Conservation (phyloP, 768 basidiomycete genomes). For the Coprinopsis strossmayeri region DNA sequence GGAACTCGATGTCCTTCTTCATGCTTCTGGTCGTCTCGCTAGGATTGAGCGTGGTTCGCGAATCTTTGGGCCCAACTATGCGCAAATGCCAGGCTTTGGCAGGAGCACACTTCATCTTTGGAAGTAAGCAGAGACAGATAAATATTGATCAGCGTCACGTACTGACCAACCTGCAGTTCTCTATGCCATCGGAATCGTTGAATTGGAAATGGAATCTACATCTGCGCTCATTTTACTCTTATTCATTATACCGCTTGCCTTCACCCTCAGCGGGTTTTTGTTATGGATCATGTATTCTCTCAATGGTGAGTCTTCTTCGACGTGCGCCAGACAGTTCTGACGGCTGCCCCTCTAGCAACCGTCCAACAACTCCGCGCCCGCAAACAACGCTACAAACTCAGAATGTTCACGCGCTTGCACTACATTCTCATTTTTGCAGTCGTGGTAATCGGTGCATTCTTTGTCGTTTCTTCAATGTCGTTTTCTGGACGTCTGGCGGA, state of each 20-base stretch:
- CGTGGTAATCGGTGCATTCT: slow-evolving; percentile 79
- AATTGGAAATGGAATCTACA: slow-evolving; percentile 86
- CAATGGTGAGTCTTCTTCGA: slow-evolving; percentile 51
- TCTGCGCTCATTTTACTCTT: slow-evolving; percentile 78
- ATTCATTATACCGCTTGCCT: slow-evolving; percentile 90
- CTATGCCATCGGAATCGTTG: slow-evolving; percentile 92
- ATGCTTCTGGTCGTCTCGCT: slow-evolving; percentile 89
- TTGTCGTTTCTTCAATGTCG: slow-evolving; percentile 85
- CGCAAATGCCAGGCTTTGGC: slow-evolving; percentile 75
- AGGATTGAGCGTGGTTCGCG: slow-evolving; percentile 87
- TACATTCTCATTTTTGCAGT: slow-evolving; percentile 81
- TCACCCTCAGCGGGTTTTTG: slow-evolving; percentile 93
- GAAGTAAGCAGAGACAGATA: slow-evolving; percentile 54
- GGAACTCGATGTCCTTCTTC: slow-evolving; percentile 94
- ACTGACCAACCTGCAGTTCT: slow-evolving; percentile 44
- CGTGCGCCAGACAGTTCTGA: neutral
- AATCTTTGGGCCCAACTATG: slow-evolving; percentile 83
- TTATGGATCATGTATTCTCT: slow-evolving; percentile 93
- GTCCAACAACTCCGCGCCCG: slow-evolving; percentile 80
- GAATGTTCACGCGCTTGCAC: slow-evolving; percentile 86
- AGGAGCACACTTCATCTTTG: slow-evolving; percentile 85
- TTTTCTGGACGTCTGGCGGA: slow-evolving; percentile 90
- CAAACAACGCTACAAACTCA: slow-evolving; percentile 80
- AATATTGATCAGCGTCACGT: neutral
- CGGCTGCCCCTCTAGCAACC: slow-evolving; percentile 51